Base-by-base conservation (phyloP, 106 monocot species). In the Acanthochlamys bracteata region DNA sequence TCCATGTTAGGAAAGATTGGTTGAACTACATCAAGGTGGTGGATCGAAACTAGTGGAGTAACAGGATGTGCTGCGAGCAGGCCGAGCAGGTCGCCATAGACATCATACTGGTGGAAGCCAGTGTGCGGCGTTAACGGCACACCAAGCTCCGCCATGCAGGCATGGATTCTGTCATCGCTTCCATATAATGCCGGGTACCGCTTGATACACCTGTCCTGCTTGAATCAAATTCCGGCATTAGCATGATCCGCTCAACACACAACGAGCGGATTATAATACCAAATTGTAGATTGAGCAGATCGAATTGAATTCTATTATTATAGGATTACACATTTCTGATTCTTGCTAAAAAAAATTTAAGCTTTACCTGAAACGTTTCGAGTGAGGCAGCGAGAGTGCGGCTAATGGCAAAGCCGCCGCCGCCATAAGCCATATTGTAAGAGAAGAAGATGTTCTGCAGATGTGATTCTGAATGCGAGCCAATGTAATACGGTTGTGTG, bases 1-100 rank as follows among this genome's bases (percentile, higher is more conserved):
- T 75, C 64, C 12, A 47, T 39, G 20, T 56, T 25, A 0, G 95
- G 95, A 20, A 95, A 78, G 41, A 95, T 73, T n/a, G 95, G 82
- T 39, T 90, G 63, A 12, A 90, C 87, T 20, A 90, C 78, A 64
- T 95, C 95, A 8, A 95, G 82, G 64, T 95, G 95, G 71, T 95
- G 95, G 16, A 95, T 68, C 4, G 89, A 63, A 49, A 95, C 76
- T 24, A 95, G 71, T 0, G 95, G 95, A 6, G 80, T 74, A 23
- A 90, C 78, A 27, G 95, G 90, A 49, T 95, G 95, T 2, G 90
- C 77, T 27, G 80, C 79, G 10, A 95, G 84, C 13, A 95, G 87
- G 61, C 95, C 95, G 25, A 87, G 76, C 4, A 90, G 79, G 63
- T 84, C 72, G 6, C 95, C 90, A 62, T 95, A 90, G 26, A 98